phyloP scores from a whole-genome alignment of 176 grass and related monocot genomes.

The Triticum urartu region DNA sequence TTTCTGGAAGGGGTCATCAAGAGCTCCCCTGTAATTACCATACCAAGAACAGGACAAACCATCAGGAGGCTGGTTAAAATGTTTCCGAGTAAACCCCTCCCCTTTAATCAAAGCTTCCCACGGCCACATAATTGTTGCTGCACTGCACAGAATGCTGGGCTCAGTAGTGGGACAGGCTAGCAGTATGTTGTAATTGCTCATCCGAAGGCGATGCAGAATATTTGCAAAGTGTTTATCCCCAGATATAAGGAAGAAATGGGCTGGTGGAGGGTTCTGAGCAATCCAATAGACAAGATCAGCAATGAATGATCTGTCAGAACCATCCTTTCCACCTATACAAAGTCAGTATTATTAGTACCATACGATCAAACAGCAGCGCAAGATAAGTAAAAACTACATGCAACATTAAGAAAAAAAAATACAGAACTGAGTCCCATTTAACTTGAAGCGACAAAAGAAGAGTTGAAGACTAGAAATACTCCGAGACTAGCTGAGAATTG shows the following conservation, averaged over 20 bases:
- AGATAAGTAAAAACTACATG: neutral
- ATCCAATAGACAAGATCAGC: constrained; percentile 79
- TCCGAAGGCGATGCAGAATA: constrained; percentile 81
- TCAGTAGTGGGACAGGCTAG: constrained; percentile 50
- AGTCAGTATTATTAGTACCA: constrained; percentile 22
- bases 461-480: neutral
- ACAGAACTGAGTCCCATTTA: neutral
- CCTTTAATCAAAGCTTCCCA: constrained; percentile 79
- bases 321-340: constrained; percentile 76
- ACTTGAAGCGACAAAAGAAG: neutral
- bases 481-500: neutral
- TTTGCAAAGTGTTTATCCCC: constrained; percentile 71
- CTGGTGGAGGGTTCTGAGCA: constrained; percentile 90
- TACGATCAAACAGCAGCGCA: neutral
- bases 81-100: constrained; percentile 43
- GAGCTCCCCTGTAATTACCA: constrained; percentile 64
- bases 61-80: constrained; percentile 87
- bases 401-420: neutral
- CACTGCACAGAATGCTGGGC: constrained; percentile 56
- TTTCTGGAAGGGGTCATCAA: constrained; percentile 62
- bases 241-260: constrained; percentile 91
- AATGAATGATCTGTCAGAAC: constrained; percentile 76
- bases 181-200: constrained; percentile 93
- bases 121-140: constrained; percentile 82
- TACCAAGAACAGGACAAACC: constrained; percentile 92